These are phyloP conservation scores for Ceratobasidium sp. DNA, from an alignment of 1,284 basidiomycete genomes.

Conservation along the genomic window DNA sequence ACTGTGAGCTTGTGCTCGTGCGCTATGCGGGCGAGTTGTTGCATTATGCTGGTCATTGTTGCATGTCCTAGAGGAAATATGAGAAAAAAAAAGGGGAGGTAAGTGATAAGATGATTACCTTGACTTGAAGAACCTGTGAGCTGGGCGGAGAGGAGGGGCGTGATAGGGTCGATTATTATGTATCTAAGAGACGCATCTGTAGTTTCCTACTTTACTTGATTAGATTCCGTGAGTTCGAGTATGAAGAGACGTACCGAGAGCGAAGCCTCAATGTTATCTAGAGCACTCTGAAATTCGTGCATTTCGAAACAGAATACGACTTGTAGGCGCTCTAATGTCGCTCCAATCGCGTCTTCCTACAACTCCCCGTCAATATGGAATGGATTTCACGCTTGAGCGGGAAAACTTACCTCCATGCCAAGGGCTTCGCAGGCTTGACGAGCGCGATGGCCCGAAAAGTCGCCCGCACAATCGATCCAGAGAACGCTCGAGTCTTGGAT, in stretches of 20 bases:
- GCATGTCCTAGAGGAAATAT: slow-evolving; percentile 63
- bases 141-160: slow-evolving; percentile 70
- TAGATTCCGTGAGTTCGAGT: slow-evolving; percentile 40
- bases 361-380: slow-evolving; percentile 50
- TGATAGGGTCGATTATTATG: slow-evolving; percentile 73
- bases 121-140: slow-evolving; percentile 74
- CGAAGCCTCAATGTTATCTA: slow-evolving; percentile 59
- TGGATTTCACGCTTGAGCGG: not conserved
- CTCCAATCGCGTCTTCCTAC: not conserved
- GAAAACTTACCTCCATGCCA: slow-evolving; percentile 53
- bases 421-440: slow-evolving; percentile 55
- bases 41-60: slow-evolving; percentile 76
- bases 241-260: slow-evolving; percentile 51
- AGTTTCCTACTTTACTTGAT: slow-evolving; percentile 28
- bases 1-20: slow-evolving; percentile 53
- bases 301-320: slow-evolving; percentile 69
- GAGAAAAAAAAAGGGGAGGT: not conserved
- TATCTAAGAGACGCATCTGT: slow-evolving; percentile 54
- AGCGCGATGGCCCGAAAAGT: slow-evolving; percentile 67
- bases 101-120: slow-evolving; percentile 57
- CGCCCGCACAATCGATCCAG: slow-evolving; percentile 78
- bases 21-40: slow-evolving; percentile 65
- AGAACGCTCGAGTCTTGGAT: slow-evolving; percentile 57
- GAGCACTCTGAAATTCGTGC: slow-evolving; percentile 61
- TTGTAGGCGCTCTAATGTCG: slow-evolving; percentile 57